Base-by-base conservation (phyloP, 257 asterid genomes). In the Datura wrightii region DNA sequence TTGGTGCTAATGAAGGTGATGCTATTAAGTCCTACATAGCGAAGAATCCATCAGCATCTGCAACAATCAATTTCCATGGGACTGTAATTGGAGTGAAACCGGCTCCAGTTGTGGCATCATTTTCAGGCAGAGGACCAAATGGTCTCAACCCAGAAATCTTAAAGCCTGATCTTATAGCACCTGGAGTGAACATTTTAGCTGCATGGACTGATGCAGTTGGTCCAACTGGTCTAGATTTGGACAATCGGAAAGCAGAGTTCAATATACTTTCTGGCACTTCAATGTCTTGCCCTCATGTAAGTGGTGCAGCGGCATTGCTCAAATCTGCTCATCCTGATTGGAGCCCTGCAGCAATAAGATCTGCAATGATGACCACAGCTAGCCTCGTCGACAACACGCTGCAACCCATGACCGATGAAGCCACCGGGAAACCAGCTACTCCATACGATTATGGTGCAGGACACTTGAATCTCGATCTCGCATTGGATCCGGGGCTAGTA, bases 301-400 rank as follows among this genome's bases (percentile, higher is more conserved):
- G 98, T 83, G 99, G 99, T 15, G 99, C 99, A 41, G 99, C 99
- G 0, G 98, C 99, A 13, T 84, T 96, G 93, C 94, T 96, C 3
- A 96, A 93, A 87, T 96, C 99, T 2, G 98, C 99, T 0, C 99
- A 96, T 78, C 98, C 99, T 9, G 98, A 94, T 87, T 96, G 99
- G 99, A 92, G 94, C 66, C 99, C 99, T 0, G 99, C 98, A 0
- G 98, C 98, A 0, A 92, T 97, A 69, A 82, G 98, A 84, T 97
- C 99, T 0, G 99, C 99, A 1, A 94, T 97, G 94, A 97, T 97
- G 98, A 97, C 99, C 11, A 97, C 99, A 0, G 97, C 99, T 0
- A 89, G 78, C 86, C 65, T 87, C 8, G 63, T 83, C 1, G 97
- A 93, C 84, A 97, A 95, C 87, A 67, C 88, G 3, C 34, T 88